phyloP scores from a whole-genome alignment of 768 basidiomycete genomes.

The Termitomyces sp. region DNA sequence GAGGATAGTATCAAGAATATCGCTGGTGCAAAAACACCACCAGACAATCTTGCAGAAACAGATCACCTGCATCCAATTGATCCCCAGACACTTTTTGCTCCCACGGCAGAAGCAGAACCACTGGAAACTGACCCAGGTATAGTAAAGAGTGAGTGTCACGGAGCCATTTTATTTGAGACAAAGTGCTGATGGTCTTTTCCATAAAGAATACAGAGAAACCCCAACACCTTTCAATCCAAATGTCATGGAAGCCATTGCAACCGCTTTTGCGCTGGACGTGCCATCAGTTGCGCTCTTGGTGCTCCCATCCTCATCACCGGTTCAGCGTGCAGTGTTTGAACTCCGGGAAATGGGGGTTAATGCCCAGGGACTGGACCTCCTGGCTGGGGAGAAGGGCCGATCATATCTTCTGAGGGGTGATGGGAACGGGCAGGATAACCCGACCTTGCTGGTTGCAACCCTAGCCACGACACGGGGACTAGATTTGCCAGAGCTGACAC shows the following conservation, averaged over 20 bases:
- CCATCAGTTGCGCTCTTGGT: constrained; percentile 66
- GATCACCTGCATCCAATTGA: constrained; percentile 11
- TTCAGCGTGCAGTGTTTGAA: constrained; percentile 62
- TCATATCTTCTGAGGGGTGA: constrained; percentile 36
- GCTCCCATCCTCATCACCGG: constrained; percentile 56
- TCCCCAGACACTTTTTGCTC: constrained; percentile 17
- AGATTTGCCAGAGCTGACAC: constrained; percentile 66
- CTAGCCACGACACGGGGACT: constrained; percentile 69
- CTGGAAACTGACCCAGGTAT: constrained; percentile 16
- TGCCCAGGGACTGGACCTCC: constrained; percentile 58
- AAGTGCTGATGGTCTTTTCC: constrained; percentile 7
- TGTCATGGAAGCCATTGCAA: constrained; percentile 65
- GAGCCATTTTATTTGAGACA: neutral
- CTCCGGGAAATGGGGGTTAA: constrained; percentile 64
- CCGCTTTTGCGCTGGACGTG: constrained; percentile 70
- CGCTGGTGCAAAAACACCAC: constrained; percentile 33
- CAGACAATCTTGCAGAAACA: neutral
- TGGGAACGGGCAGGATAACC: constrained; percentile 39
- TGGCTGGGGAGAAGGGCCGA: constrained; percentile 38
- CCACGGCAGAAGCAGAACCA: constrained; percentile 8
- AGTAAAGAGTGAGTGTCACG: constrained; percentile 19
- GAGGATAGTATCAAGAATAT: constrained; percentile 56
- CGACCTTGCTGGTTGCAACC: constrained; percentile 65
- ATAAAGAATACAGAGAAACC: constrained; percentile 49
- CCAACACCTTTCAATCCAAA: constrained; percentile 53